phyloP scores from a whole-genome alignment of 306 rosid species.

The Vigna angularis region DNA sequence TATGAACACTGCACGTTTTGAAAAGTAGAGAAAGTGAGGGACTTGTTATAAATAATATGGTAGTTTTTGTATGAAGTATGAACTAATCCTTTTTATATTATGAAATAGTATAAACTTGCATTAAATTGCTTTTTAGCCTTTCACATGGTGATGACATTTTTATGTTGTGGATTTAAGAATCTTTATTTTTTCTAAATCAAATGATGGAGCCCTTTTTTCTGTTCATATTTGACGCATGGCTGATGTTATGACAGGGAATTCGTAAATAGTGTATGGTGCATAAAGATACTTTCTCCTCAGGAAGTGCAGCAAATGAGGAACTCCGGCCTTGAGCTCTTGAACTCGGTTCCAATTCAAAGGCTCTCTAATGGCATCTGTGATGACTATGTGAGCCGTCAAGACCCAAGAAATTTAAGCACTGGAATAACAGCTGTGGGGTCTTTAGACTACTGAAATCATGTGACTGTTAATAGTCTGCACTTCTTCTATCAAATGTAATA shows the following conservation, averaged over 20 bases:
- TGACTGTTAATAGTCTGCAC: conserved; percentile 52
- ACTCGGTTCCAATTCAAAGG: conserved; percentile 83
- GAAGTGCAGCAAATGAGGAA: conserved; percentile 97
- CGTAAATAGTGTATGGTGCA: conserved; percentile 93
- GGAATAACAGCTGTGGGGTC: conserved; percentile 90
- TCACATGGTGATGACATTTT: not conserved
- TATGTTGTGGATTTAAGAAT: not conserved
- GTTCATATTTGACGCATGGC: not conserved
- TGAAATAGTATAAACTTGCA: conserved; percentile 2
- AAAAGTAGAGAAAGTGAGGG: not conserved
- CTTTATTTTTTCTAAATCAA: conserved; percentile 3
- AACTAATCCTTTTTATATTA: conserved; percentile 7
- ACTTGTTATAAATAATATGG: conserved; percentile 13
- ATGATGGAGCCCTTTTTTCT: not conserved
- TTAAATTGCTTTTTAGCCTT: conserved; percentile 28
- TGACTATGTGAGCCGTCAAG: conserved; percentile 77
- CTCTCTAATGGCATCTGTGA: conserved; percentile 75
- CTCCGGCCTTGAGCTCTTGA: conserved; percentile 76
- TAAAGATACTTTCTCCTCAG: conserved; percentile 94
- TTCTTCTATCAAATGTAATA: conserved; percentile 52
- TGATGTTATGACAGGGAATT: conserved; percentile 74
- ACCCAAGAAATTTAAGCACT: conserved; percentile 69
- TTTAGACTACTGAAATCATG: conserved; percentile 67
- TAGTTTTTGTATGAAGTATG: not conserved
- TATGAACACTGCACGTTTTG: conserved; percentile 11